Evolutionary conservation across 495 filamentous ascomycete genomes (phyloP).

Genomic region (Talaromyces proteolyticus): DNA sequence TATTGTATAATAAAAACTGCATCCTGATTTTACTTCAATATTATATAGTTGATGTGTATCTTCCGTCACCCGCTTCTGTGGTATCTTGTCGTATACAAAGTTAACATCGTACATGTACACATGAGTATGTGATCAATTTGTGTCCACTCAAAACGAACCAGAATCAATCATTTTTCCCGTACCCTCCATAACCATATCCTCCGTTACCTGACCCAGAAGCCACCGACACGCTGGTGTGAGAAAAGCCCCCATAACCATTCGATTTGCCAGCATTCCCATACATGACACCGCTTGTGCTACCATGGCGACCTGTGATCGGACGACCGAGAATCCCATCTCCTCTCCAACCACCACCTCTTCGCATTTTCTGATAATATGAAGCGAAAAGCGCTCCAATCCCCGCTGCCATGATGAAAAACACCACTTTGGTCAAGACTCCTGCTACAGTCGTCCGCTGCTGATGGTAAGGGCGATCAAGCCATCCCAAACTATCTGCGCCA

Average conservation of each 20-base stretch:
- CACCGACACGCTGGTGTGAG: conserved; percentile 9
- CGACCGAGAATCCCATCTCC: conserved; percentile 40
- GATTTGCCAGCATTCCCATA: conserved; percentile 39
- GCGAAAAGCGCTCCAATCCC: conserved; percentile 34
- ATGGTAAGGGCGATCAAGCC: conserved; percentile 40
- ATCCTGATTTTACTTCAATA: no score
- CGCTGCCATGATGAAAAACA: conserved; percentile 37
- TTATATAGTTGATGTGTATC: no score
- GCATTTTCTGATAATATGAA: conserved; percentile 27
- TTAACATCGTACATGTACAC: background rate
- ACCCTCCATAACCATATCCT: conserved; percentile 36
- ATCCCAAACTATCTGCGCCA: conserved; percentile 48
- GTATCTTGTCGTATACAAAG: no score
- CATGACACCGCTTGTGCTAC: conserved; percentile 27
- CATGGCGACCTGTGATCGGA: conserved; percentile 18
- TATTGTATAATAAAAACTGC: background rate
- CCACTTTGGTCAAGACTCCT: conserved; percentile 15
- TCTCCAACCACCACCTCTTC: conserved; percentile 34
- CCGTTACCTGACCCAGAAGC: conserved; percentile 14
- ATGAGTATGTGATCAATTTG: no score
- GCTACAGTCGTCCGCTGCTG: conserved; percentile 6
- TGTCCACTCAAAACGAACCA: background rate
- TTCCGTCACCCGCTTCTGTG: no score
- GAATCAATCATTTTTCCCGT: conserved; percentile 50
- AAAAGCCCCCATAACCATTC: conserved; percentile 50